phyloP scores from a whole-genome alignment of 768 basidiomycete species.

The Dendrothele bispora region DNA sequence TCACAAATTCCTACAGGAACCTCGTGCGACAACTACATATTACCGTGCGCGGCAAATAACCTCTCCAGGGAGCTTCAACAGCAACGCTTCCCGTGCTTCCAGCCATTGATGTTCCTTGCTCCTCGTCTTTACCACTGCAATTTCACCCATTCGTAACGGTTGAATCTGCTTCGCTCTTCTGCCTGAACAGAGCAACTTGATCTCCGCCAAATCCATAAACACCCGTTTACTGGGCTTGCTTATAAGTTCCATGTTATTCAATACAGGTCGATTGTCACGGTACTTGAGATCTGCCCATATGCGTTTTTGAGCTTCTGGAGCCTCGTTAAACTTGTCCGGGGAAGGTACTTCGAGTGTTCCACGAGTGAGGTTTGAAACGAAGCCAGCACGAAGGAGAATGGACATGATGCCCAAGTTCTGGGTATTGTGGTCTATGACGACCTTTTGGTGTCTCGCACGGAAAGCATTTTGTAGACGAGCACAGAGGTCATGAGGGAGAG shows the following conservation, averaged over 20 bases:
- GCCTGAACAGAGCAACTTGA: conserved; percentile 79
- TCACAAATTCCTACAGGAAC: too few relatives aligned
- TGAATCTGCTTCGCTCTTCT: conserved; percentile 76
- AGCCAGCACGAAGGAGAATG: conserved; percentile 89
- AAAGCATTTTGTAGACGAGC: conserved; percentile 92
- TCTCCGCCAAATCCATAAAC: conserved; percentile 70
- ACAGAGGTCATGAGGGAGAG: conserved; percentile 86
- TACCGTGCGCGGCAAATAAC: conserved; percentile 78
- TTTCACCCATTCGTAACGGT: conserved; percentile 90
- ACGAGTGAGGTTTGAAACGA: conserved; percentile 79
- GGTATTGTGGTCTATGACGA: conserved; percentile 79
- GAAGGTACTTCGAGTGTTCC: conserved; percentile 68
- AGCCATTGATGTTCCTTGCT: conserved; percentile 78
- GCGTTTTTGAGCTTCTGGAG: conserved; percentile 64
- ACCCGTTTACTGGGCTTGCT: conserved; percentile 83
- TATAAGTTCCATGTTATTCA: conserved; percentile 77
- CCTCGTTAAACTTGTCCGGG: conserved; percentile 60
- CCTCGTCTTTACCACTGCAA: conserved; percentile 79
- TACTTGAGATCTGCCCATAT: conserved; percentile 97
- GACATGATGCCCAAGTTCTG: conserved; percentile 92
- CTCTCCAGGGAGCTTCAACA: conserved; percentile 78
- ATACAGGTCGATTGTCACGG: conserved; percentile 83
- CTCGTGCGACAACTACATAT: too few relatives aligned
- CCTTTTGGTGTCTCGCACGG: conserved; percentile 74
- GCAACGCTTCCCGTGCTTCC: conserved; percentile 90